phyloP scores from a whole-genome alignment of 208 protist genomes.

The Vickermania ingenoplastis region DNA sequence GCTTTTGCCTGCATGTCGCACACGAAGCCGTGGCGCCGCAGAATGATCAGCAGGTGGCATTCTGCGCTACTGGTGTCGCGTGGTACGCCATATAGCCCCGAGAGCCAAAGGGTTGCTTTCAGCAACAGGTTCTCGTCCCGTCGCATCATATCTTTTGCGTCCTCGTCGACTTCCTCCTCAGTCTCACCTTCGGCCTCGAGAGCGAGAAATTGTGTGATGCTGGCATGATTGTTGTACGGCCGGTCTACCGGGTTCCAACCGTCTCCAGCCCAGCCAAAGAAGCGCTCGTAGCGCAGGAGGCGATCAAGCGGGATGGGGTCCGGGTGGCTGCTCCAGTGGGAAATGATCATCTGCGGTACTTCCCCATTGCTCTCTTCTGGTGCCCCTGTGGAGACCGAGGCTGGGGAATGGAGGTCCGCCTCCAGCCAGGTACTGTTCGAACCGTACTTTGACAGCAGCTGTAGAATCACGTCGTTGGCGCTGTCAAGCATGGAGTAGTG shows the following conservation, averaged over 20 bases:
- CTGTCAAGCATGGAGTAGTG: slow-evolving; percentile 15
- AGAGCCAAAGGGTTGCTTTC: neutral
- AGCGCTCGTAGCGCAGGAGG: slow-evolving; percentile 21
- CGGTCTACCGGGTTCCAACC: slow-evolving; percentile 28
- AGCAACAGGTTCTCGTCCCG: slow-evolving; percentile 2
- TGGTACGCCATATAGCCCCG: slow-evolving; percentile 3
- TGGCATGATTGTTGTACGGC: slow-evolving; percentile 1
- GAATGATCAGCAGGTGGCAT: slow-evolving; percentile 51
- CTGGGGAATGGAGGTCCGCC: neutral
- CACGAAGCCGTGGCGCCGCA: slow-evolving; percentile 57
- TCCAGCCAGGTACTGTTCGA: neutral
- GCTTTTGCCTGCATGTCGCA: no score
- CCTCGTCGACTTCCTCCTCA: slow-evolving; percentile 3
- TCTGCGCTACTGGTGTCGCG: slow-evolving; percentile 25
- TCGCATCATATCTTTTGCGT: neutral
- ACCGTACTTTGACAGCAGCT: slow-evolving; percentile 19
- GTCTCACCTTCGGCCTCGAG: neutral
- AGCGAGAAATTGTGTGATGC: no score
- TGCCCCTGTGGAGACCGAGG: no score
- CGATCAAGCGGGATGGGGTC: neutral
- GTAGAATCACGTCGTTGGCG: slow-evolving; percentile 21
- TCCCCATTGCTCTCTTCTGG: slow-evolving; percentile 1
- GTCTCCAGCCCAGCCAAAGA: slow-evolving; percentile 19
- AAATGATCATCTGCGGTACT: neutral
- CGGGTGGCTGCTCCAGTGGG: no score